A percentile compares a stretch with the other conserved stretches of the same genome.
phyloP scores from a whole-genome alignment of 1,284 basidiomycete genomes.

The Microbotryum saponariae region DNA sequence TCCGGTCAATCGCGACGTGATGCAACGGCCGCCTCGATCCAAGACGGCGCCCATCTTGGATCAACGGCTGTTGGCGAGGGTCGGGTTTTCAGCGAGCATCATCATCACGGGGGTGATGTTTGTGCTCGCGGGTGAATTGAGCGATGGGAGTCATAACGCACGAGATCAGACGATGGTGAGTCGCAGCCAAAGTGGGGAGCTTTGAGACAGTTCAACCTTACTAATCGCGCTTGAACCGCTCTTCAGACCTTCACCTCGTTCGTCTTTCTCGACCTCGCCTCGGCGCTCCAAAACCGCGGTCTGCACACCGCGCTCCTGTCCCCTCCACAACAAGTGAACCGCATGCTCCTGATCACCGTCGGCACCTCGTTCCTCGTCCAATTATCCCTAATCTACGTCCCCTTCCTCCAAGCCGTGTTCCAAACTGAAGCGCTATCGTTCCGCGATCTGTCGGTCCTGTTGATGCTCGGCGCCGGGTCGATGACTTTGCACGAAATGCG shows the following conservation, averaged over 20 bases:
- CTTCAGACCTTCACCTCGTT: conserved; percentile 87
- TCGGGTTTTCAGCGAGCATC: conserved; percentile 80
- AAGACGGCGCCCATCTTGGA: conserved; percentile 85
- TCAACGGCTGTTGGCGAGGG: conserved; percentile 61
- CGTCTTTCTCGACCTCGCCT: conserved; percentile 92
- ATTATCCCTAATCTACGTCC: conserved; percentile 79
- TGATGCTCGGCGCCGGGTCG: conserved; percentile 62
- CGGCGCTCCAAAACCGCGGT: conserved; percentile 88
- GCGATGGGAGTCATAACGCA: conserved; percentile 69
- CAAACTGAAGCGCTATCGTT: conserved; percentile 73
- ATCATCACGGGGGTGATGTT: conserved; percentile 84
- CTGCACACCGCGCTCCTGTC: conserved; percentile 53
- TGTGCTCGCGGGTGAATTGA: conserved; percentile 73
- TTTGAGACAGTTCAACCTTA: no score
- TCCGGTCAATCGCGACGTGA: conserved; percentile 82
- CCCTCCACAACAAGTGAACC: conserved; percentile 59
- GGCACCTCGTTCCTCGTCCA: conserved; percentile 74
- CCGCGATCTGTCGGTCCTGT: conserved; percentile 63
- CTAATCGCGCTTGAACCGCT: no score
- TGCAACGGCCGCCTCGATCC: conserved; percentile 76
- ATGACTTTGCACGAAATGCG: conserved; percentile 71
- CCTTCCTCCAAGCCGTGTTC: conserved; percentile 83
- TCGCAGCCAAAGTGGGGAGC: conserved; percentile 8
- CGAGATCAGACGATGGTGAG: conserved; percentile 90
- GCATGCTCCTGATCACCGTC: conserved; percentile 81